phyloP scores from a whole-genome alignment of 176 grass and related monocot genomes.

The Avena sativa region DNA sequence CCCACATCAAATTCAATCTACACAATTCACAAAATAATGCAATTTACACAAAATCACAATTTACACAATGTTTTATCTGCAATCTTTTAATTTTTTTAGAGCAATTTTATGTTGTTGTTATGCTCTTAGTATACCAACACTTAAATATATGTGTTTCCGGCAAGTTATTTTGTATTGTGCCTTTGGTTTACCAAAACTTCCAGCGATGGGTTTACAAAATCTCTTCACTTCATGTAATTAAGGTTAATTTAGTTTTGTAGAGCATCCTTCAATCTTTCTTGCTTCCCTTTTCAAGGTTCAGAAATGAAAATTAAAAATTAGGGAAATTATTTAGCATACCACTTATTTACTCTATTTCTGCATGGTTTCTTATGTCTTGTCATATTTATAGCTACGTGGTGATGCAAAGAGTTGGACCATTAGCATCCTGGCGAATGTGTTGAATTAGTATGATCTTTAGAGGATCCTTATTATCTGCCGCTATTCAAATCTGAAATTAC shows the following conservation, averaged over 20 bases:
- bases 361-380: neutral
- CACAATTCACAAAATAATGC: no score
- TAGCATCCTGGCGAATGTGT: neutral
- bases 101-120: neutral
- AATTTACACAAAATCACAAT: neutral
- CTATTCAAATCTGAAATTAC: neutral
- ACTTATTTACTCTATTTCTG: neutral
- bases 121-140: neutral
- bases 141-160: neutral
- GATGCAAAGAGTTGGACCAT: neutral
- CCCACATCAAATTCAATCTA: neutral
- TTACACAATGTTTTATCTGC: neutral
- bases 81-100: neutral
- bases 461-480: neutral
- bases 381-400: neutral
- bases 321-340: neutral
- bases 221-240: neutral
- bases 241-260: neutral
- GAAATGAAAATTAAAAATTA: neutral
- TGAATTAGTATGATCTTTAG: neutral
- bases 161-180: conserved; percentile 2
- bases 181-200: neutral
- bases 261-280: neutral
- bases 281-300: neutral
- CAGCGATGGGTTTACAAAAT: neutral